These are phyloP conservation scores for Irpex sp. DNA, from an alignment of 1,284 basidiomycete genomes.

Conservation along the genomic window DNA sequence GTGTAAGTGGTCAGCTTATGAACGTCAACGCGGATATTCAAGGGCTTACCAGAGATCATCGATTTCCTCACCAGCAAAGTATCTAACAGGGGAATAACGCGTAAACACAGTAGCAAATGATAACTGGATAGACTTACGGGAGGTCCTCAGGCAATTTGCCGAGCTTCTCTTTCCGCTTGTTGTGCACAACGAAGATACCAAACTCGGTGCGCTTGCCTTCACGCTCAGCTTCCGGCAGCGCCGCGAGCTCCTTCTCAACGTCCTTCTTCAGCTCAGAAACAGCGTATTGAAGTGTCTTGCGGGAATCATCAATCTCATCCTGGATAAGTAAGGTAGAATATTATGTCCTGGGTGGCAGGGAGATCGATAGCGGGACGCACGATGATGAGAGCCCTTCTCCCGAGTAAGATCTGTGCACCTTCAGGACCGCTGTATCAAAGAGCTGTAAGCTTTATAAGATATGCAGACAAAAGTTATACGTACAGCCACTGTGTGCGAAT, in stretches of 20 bases:
- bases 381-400: slow-evolving; percentile 79
- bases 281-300: slow-evolving; percentile 88
- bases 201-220: slow-evolving; percentile 77
- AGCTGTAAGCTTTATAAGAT: neutral
- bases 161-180: slow-evolving; percentile 86
- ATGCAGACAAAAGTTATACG: slow-evolving; percentile 25
- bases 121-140: slow-evolving; percentile 42
- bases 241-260: slow-evolving; percentile 69
- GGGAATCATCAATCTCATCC: slow-evolving; percentile 95
- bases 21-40: slow-evolving; percentile 10
- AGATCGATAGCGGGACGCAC: slow-evolving; percentile 41
- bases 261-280: slow-evolving; percentile 85
- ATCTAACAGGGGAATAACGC: slow-evolving; percentile 35
- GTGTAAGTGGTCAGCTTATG: slow-evolving; percentile 13
- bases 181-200: slow-evolving; percentile 92
- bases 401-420: slow-evolving; percentile 69
- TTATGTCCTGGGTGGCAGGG: slow-evolving; percentile 12
- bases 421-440: slow-evolving; percentile 48
- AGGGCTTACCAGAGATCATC: slow-evolving; percentile 44
- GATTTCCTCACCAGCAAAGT: slow-evolving; percentile 67
- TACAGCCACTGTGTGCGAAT: slow-evolving; percentile 92
- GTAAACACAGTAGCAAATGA: neutral
- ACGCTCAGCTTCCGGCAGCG: slow-evolving; percentile 66
- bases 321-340: slow-evolving; percentile 25
- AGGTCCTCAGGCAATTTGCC: slow-evolving; percentile 65